Evolutionary conservation across 768 basidiomycete genomes (phyloP), one percentile per base, ranked within the genome.

Genomic region (Boletus subparvulus): DNA sequence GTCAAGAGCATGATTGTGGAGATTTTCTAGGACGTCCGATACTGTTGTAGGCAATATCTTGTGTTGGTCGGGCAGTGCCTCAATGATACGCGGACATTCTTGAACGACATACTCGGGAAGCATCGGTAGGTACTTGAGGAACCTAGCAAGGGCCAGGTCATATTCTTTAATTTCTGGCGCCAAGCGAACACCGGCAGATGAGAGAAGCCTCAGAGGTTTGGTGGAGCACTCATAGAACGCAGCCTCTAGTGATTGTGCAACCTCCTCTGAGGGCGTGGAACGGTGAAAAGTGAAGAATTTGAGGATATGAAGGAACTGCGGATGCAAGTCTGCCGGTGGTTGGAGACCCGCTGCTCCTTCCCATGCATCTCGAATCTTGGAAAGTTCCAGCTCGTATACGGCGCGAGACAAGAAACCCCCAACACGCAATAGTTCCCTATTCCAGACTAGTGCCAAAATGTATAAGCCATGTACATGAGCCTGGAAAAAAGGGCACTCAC

Each of bases 71-170:
- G 55, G 55, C 14, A 60, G 26, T 3, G 32, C 28, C 8, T 47
- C 2, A 78, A 73, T 19, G 80, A 78, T 13, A 94, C 76, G 17
- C 17, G 76, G 68, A 3, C 87, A 86, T 13, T 78, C 80, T 1
- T 72, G 69, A 32, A 83, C 59, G 11, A 92, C 69, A 10, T 80
- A 75, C 0, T 82, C 75, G 0, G 91, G 85, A 9, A 97, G 66
- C 26, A 89, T 79, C 0, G 94, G 87, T n/a, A 95, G 74, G 39
- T 82, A 73, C 60, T 87, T 88, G 59, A 98, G 71, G 70, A 97
- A 98, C 3, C 73, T 78, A 10, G 80, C 65, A 54, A 94, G 83
- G 3, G 80, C 77, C 0, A 82, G 69, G 53, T 92, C 85, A 0
- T 87, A 91, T 47, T 85, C 74, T 30, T 92, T 86, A 42, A 96